Conservation (phyloP, 1,139 yeast species). For the Candida sanyaensis region DNA sequence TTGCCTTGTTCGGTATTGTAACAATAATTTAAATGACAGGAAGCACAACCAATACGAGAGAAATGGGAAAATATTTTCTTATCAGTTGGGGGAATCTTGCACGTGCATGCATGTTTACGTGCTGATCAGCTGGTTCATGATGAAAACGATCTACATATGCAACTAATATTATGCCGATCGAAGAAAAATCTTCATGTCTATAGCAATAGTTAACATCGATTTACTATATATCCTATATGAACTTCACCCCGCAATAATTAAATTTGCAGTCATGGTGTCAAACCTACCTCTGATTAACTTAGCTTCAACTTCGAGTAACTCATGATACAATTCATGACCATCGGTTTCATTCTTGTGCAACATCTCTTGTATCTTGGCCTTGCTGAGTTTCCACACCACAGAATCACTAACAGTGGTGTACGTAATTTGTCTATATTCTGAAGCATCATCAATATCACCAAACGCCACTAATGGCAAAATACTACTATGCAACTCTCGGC, state of each 20-base stretch:
- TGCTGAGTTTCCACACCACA: slow-evolving; percentile 71
- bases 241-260: slow-evolving; percentile 51
- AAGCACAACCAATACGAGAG: too few relatives aligned
- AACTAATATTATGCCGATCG: too few relatives aligned
- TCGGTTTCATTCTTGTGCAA: slow-evolving; percentile 32
- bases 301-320: slow-evolving; percentile 64
- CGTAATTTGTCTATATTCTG: slow-evolving; percentile 41
- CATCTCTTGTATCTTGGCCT: slow-evolving; percentile 45
- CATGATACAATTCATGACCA: slow-evolving; percentile 63
- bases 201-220: too few relatives aligned
- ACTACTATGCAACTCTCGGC: slow-evolving; percentile 68
- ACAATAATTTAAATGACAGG: too few relatives aligned
- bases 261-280: slow-evolving; percentile 68
- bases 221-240: too few relatives aligned
- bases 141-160: too few relatives aligned
- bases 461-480: slow-evolving; percentile 89
- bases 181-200: too few relatives aligned
- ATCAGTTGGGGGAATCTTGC: too few relatives aligned
- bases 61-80: too few relatives aligned
- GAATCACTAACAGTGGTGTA: slow-evolving; percentile 56
- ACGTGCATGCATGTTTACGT: too few relatives aligned
- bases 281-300: slow-evolving; percentile 72
- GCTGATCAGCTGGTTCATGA: too few relatives aligned
- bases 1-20: too few relatives aligned
- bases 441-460: slow-evolving; percentile 60